Base-by-base conservation (phyloP, 1,139 yeast species). In the Saccharomyces hybrid region DNA sequence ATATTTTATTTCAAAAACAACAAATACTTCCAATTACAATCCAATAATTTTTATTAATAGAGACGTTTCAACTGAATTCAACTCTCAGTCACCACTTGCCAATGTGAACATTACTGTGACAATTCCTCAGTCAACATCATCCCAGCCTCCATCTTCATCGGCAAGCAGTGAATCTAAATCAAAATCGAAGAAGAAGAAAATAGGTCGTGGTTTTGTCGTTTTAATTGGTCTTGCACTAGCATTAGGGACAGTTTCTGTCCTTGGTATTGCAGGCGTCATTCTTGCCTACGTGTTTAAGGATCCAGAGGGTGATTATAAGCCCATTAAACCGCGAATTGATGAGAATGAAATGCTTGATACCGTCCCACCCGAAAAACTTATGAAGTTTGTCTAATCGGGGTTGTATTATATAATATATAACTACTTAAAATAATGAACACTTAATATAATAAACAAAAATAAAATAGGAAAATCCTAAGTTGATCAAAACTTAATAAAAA, bases 141-240 rank as follows among this genome's bases (percentile, higher is more conserved):
- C 69, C 2, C 44, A 66, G 1, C 48, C 65, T 9, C 60, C 58
- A 53, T 64, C 63, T 55, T 59, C 65, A 51, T 67, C 60, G 49
- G 61, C 63, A 53, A 56, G 64, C 54, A 61, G 55, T 57, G 56
- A 58, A 51, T 56, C 28, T 53, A 62, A 55, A 51, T 54, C 27
- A 9, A 46, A 55, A 44, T 59, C 46, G 58, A 53, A 54, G 7
- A 48, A 51, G 9, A 59, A 63, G 42, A 63, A 69, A 61, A 64
- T 76, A 62, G 66, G 70, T 60, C 68, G 78, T 23, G 98, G 98
- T 1, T 88, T 84, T 67, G 90, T 91, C 20, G 96, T 90, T 6
- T 85, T 96, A 32, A 82, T 93, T 42, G 85, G 96, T 0, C 77
- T 90, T 55, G 98, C 97, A 0, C 80, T 93, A 65, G 91, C 98